A percentile compares a stretch with the other conserved stretches of the same genome.
These are phyloP conservation scores for Rhynchosporium secalis DNA, from an alignment of 2,329 filamentous ascomycete genomes.

Conservation along the genomic window DNA sequence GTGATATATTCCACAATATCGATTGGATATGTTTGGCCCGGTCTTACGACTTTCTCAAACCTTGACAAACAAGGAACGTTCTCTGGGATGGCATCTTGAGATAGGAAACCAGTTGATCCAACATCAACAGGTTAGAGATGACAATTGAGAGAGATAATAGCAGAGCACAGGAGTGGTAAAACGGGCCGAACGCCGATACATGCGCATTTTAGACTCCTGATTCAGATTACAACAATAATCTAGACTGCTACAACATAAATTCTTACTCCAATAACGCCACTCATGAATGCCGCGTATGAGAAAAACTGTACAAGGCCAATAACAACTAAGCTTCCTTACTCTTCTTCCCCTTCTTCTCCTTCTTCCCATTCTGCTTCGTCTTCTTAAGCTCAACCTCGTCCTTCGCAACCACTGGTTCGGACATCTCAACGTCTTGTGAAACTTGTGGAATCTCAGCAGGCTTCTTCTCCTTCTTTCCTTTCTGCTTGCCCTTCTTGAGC, in stretches of 20 bases:
- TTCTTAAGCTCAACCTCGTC: conserved; percentile 2
- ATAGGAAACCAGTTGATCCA: no score
- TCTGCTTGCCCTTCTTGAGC: no score
- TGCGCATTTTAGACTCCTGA: conserved; percentile 11
- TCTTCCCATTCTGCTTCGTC: conserved; percentile 8
- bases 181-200: not conserved
- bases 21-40: no score
- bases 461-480: no score
- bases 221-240: not conserved
- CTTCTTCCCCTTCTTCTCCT: conserved; percentile 15
- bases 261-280: conserved; percentile 3
- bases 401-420: not conserved
- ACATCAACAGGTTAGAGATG: not conserved
- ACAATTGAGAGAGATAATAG: no score
- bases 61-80: no score
- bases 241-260: not conserved
- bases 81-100: no score
- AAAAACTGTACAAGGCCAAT: not conserved
- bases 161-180: not conserved
- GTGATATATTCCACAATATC: no score
- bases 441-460: not conserved
- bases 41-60: no score
- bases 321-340: conserved; percentile 18
- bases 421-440: not conserved
- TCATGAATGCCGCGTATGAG: not conserved